A percentile compares a stretch with the other conserved stretches of the same genome.
Conservation (phyloP, 257 asterid genomes). For the Capsicum rhomboideum region DNA sequence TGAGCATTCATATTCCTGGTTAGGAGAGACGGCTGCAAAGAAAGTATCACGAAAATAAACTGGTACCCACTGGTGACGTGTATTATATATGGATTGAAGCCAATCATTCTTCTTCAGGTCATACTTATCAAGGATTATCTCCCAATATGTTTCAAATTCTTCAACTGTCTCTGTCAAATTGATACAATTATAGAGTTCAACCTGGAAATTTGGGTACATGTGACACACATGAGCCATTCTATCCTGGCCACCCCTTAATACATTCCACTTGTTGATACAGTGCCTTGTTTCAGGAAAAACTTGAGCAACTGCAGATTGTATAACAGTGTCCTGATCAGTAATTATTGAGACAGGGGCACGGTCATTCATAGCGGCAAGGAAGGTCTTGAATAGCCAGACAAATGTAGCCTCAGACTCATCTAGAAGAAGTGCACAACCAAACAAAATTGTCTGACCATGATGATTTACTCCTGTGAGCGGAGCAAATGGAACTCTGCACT, state of each 20-base stretch:
- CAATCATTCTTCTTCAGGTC: conserved; percentile 69
- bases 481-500: conserved; percentile 63
- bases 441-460: conserved; percentile 81
- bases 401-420: conserved; percentile 87
- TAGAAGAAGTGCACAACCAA: conserved; percentile 75
- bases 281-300: conserved; percentile 69
- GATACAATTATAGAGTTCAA: conserved; percentile 75
- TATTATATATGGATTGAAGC: conserved; percentile 69
- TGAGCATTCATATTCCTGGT: conserved; percentile 48
- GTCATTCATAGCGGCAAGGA: conserved; percentile 71
- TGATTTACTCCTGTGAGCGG: conserved; percentile 92
- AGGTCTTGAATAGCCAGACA: conserved; percentile 80
- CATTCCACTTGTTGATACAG: conserved; percentile 70
- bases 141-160: conserved; percentile 82
- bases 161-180: conserved; percentile 70
- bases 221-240: conserved; percentile 59
- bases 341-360: conserved; percentile 59
- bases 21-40: conserved; percentile 50
- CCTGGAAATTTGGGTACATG: conserved; percentile 64
- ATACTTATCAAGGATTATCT: conserved; percentile 57
- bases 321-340: conserved; percentile 58
- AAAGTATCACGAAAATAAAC: conserved; percentile 77
- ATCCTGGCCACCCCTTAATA: conserved; percentile 75
- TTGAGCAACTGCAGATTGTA: conserved; percentile 53
- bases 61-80: conserved; percentile 85